These are phyloP conservation scores for Platanthera guangdongensis DNA, from an alignment of 106 monocot species.

Conservation along the genomic window DNA sequence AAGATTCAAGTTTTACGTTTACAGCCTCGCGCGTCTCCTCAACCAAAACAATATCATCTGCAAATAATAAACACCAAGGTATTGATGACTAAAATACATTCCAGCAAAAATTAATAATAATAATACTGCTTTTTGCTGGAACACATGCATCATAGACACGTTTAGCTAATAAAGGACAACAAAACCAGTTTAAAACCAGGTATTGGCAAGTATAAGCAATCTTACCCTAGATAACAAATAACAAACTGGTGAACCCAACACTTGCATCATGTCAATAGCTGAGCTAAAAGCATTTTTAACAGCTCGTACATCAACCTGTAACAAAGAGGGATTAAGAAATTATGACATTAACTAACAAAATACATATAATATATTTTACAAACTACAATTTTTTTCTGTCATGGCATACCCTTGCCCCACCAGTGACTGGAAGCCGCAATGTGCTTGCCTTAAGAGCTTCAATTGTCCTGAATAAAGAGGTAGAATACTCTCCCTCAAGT, in stretches of 20 bases:
- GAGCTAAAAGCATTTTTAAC: slow-evolving; percentile 64
- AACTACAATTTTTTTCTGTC: not conserved
- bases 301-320: slow-evolving; percentile 47
- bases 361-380: not conserved
- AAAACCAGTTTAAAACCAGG: no score
- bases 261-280: slow-evolving; percentile 70
- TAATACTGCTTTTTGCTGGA: not conserved
- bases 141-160: no score
- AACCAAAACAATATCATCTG: no score
- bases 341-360: not conserved
- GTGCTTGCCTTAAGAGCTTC: slow-evolving; percentile 68
- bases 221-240: slow-evolving; percentile 55
- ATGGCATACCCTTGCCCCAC: no score
- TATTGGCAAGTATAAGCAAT: not conserved
- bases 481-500: slow-evolving; percentile 54
- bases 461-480: slow-evolving; percentile 45
- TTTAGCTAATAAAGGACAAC: no score
- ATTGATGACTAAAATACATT: not conserved
- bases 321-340: not conserved
- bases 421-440: slow-evolving; percentile 63
- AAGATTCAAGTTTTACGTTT: no score
- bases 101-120: not conserved
- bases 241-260: slow-evolving; percentile 63
- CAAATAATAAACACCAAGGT: no score
- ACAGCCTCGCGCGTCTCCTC: no score